Base-by-base conservation (phyloP, 2,329 filamentous ascomycete species). In the Colletotrichum somersetense region DNA sequence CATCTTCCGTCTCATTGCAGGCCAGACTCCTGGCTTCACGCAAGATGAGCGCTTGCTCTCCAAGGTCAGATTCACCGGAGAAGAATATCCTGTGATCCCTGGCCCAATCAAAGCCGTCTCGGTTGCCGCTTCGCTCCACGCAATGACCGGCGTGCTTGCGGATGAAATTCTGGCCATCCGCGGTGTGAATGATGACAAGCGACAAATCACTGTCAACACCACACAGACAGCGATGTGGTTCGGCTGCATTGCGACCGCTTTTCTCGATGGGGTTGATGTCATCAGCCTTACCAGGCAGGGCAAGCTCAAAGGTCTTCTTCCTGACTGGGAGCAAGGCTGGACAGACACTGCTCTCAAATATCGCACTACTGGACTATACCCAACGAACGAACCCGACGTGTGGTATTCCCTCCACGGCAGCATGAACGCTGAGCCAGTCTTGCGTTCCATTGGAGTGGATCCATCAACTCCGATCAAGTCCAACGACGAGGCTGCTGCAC, bases 391-490 rank as follows among this genome's bases (percentile, higher is more conserved):
- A 44, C 77, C 80, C 0, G 79, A 80, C 0, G 81, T 83, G 0
- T 87, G 84, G 83, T 89, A 86, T 75, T 85, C 85, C 14, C 79
- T 89, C 0, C 85, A 88, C 65, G 86, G 86, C 6, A 87, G 83
- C 0, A 79, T 88, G 56, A 77, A 86, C 46, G 82, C 85, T 0
- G 76, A 77, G 2, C 80, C 81, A 2, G 83, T 84, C 0, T 80
- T 88, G 1, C 75, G 79, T 35, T 81, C 83, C n/a, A 83, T 88
- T 55, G 85, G 84, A 5, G 80, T 88, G 62, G 84, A 71, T 23
- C 67, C 67, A 11, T 66, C 57, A 3, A 35, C 56, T 18, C 42
- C 63, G 2, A 30, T 57, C n/a, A 67, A 56, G 30, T 62, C 67
- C 5, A 65, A 65, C 14, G 67, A 71, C 1, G 67, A 71, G 55